Conservation (phyloP, 2,329 filamentous ascomycete genomes). For the Endocalyx cinctus region DNA sequence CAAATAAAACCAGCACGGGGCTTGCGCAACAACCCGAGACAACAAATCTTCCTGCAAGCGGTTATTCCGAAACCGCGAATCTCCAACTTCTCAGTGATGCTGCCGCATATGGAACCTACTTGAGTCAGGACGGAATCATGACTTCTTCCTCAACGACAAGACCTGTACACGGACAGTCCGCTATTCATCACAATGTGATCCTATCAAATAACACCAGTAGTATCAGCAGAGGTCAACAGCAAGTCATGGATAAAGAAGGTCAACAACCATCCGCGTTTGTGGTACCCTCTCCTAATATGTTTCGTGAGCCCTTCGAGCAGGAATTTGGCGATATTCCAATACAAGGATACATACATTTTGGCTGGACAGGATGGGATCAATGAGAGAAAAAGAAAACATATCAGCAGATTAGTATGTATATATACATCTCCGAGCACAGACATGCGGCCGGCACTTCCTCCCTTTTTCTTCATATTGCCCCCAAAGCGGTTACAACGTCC, state of each 20-base stretch:
- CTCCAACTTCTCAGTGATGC: conserved; percentile 2
- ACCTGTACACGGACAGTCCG: neutral
- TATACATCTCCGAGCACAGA: no score
- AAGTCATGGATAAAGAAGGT: neutral
- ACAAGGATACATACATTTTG: neutral
- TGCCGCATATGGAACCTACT: conserved; percentile 1
- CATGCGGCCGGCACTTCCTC: no score
- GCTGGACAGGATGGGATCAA: neutral
- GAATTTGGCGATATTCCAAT: neutral
- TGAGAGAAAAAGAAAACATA: no score
- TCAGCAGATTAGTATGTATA: no score
- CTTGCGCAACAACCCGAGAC: no score
- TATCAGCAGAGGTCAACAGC: neutral
- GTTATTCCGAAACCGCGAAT: neutral
- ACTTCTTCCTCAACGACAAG: neutral
- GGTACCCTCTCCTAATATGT: neutral
- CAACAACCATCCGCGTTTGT: neutral
- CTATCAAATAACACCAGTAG: neutral
- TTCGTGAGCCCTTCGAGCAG: neutral
- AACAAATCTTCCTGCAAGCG: neutral
- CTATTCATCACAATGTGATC: neutral
- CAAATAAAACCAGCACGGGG: no score
- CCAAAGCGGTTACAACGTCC: neutral
- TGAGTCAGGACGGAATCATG: neutral
- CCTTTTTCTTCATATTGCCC: no score